Percentiles rank a stretch among this genome's conserved stretches.
Evolutionary conservation across 495 filamentous ascomycete genomes (phyloP).

Genomic region (Pseudevernia furfuracea): DNA sequence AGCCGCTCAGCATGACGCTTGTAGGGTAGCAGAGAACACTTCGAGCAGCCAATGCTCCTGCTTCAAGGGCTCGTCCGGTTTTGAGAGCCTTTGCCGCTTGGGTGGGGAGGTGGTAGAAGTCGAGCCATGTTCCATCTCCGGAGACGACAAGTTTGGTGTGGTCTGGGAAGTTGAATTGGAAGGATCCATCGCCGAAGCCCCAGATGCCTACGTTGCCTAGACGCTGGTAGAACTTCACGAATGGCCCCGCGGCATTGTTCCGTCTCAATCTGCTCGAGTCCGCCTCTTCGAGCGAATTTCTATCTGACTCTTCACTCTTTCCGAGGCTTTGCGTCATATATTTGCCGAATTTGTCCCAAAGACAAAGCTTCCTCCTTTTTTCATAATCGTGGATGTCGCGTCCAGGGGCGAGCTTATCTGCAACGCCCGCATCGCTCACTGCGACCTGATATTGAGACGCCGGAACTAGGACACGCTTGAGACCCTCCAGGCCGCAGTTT

Average conservation of each 20-base stretch:
- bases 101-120: constrained; percentile 75
- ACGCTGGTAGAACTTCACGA: constrained; percentile 82
- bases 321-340: constrained; percentile 73
- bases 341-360: constrained; percentile 88
- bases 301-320: constrained; percentile 38
- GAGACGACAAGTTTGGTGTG: constrained; percentile 89
- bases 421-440: constrained; percentile 43
- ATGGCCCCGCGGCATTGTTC: constrained; percentile 43
- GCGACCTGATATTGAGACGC: constrained; percentile 52
- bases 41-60: constrained; percentile 51
- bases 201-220: constrained; percentile 82
- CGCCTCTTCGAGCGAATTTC: constrained; percentile 16
- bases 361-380: constrained; percentile 63
- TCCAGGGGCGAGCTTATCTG: constrained; percentile 46
- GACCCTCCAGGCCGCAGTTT: constrained; percentile 57
- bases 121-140: constrained; percentile 63
- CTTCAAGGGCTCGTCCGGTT: constrained; percentile 54
- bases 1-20: constrained; percentile 37
- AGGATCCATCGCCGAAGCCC: constrained; percentile 80
- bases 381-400: constrained; percentile 55
- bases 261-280: constrained; percentile 15
- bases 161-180: constrained; percentile 94
- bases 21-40: constrained; percentile 56
- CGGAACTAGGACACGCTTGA: constrained; percentile 54
- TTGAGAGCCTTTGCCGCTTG: constrained; percentile 57